phyloP scores from a whole-genome alignment of 2,329 filamentous ascomycete genomes.

The Colletotrichum kahawae region DNA sequence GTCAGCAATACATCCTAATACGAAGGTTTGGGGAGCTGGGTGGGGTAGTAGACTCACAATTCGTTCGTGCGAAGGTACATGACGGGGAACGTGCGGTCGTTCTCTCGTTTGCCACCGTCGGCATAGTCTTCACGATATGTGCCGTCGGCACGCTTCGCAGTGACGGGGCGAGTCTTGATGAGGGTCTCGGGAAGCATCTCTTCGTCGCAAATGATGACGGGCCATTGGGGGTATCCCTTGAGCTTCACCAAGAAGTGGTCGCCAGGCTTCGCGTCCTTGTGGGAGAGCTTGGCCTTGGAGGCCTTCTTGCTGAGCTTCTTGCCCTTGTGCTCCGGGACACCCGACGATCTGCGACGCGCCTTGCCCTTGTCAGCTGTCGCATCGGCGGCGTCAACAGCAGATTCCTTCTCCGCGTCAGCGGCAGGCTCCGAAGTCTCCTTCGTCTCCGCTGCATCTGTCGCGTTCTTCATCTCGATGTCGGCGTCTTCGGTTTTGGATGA shows the following conservation, averaged over 20 bases:
- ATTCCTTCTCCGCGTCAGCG: slow-evolving; percentile 24
- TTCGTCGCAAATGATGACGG: slow-evolving; percentile 91
- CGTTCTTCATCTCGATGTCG: slow-evolving; percentile 73
- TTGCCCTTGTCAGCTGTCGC: slow-evolving; percentile 46
- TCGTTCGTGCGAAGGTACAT: slow-evolving; percentile 97
- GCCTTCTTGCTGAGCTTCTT: slow-evolving; percentile 89
- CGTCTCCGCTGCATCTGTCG: slow-evolving; percentile 57
- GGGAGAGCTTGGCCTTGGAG: slow-evolving; percentile 72
- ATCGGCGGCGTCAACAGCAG: slow-evolving; percentile 35
- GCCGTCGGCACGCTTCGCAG: slow-evolving; percentile 81
- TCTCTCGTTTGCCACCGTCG: slow-evolving; percentile 84
- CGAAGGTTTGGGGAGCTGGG: not conserved
- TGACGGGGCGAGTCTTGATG: slow-evolving; percentile 80
- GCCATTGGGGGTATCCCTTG: slow-evolving; percentile 95
- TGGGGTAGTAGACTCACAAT: slow-evolving; percentile 74
- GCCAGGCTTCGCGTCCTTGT: slow-evolving; percentile 85
- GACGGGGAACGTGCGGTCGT: slow-evolving; percentile 87
- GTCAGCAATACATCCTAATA: not conserved
- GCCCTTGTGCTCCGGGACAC: slow-evolving; percentile 68
- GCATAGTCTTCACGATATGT: slow-evolving; percentile 86
- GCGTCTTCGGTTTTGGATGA: slow-evolving; percentile 36
- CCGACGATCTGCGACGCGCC: slow-evolving; percentile 75
- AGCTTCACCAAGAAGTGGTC: slow-evolving; percentile 92
- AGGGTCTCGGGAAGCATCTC: slow-evolving; percentile 86
- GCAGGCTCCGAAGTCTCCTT: slow-evolving; percentile 37